Percentiles rank a stretch among this genome's conserved stretches.
phyloP scores from a whole-genome alignment of 305 asterid species.

The Fraxinus dipetala region DNA sequence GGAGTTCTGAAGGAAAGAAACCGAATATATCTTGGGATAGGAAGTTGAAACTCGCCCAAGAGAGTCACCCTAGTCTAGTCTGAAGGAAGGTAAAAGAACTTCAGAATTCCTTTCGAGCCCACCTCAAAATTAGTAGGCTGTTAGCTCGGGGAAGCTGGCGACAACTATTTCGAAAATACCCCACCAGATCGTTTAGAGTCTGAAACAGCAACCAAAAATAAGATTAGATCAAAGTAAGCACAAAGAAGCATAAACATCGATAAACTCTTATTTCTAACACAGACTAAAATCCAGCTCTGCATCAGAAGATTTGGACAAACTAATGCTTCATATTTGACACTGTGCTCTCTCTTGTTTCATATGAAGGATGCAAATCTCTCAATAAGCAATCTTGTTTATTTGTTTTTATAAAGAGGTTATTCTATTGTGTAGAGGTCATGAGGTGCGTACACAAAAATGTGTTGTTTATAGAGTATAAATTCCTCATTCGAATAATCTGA shows the following conservation, averaged over 20 bases:
- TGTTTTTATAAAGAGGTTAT: not conserved
- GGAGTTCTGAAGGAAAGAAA: not conserved
- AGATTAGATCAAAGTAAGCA: constrained; percentile 21
- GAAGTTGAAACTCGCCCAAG: not conserved
- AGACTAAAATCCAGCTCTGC: not conserved
- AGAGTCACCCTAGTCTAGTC: not conserved
- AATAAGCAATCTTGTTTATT: not conserved
- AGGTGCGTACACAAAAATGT: not conserved
- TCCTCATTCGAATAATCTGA: not conserved
- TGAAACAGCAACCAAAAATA: constrained; percentile 34
- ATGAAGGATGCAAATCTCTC: not conserved
- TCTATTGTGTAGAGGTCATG: not conserved
- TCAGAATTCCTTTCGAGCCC: constrained; percentile 11
- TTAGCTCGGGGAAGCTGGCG: constrained; percentile 62
- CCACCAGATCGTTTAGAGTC: constrained; percentile 69
- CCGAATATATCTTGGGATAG: not conserved
- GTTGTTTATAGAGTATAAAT: no score
- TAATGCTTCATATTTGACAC: not conserved
- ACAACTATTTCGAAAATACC: constrained; percentile 52
- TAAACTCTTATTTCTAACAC: not conserved
- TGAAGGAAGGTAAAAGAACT: not conserved
- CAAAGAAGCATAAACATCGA: not conserved
- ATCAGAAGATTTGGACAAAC: not conserved
- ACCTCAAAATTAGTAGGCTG: constrained; percentile 70
- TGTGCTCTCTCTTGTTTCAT: not conserved